These are phyloP conservation scores for Gossypium longicalyx DNA, from an alignment of 345 rosid genomes.

Conservation along the genomic window DNA sequence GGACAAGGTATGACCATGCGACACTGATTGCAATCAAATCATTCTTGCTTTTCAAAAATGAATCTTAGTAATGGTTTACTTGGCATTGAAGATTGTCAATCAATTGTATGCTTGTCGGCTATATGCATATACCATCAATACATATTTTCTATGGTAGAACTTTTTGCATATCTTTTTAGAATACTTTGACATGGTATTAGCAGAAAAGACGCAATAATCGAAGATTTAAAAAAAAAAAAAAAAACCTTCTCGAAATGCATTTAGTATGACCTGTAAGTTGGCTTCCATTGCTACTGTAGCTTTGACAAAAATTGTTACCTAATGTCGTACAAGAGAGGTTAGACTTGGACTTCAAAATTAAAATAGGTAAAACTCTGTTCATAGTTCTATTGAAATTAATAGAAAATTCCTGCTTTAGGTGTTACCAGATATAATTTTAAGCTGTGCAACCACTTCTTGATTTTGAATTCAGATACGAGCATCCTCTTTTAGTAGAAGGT, in stretches of 20 bases:
- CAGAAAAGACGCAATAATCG: background rate
- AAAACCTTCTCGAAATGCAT: background rate
- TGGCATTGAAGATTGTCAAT: background rate
- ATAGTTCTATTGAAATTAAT: no score
- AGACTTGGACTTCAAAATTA: background rate
- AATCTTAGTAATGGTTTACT: background rate
- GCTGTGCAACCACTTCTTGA: background rate
- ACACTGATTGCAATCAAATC: background rate
- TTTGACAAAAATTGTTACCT: background rate
- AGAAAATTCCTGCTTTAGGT: no score
- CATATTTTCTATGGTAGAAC: background rate
- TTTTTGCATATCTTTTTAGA: background rate
- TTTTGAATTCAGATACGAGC: constrained; percentile 64
- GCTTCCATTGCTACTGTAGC: background rate
- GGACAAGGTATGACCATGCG: constrained; percentile 55
- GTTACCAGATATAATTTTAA: no score
- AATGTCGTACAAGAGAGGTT: background rate
- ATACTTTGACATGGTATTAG: background rate
- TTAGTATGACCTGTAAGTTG: background rate
- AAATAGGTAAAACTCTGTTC: background rate
- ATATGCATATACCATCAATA: background rate
- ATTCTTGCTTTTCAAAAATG: background rate
- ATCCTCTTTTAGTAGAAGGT: constrained; percentile 76
- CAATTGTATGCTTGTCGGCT: background rate
- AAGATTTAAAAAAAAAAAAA: background rate